Evolutionary conservation across 768 basidiomycete species (phyloP), one percentile per base, ranked within the genome.

Genomic region (Tylopilus sp.): DNA sequence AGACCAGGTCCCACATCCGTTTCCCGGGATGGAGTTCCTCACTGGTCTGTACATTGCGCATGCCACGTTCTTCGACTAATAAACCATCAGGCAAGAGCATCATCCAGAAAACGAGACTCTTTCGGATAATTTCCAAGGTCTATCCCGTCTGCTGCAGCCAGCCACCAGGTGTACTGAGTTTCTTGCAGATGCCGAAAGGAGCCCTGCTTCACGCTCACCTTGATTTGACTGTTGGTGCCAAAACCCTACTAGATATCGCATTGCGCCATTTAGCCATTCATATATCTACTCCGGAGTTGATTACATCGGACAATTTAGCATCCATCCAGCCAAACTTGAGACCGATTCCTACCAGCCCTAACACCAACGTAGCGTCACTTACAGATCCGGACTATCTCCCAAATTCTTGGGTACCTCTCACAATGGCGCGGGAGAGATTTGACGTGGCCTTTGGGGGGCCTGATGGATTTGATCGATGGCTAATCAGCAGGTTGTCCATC

Each of bases 11-110:
- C 79, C 77, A 5, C 81, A 88, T 59, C 74, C 83, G 1, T 89
- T 87, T 57, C 86, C 86, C 21, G 88, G 88, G 38, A 88, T 89
- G 86, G 85, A 82, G 58, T 90, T 89, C 60, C 69, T 89, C 57
- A 89, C 84, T 37, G 85, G 86, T 84, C 53, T 36, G 67, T 55
- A 34, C 1, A 17, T 30, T 13, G 17, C n/a, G 12, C 26, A n/a
- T 19, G 19, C 17, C 3, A 22, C 5, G 11, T 21, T 53, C 59
- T 44, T 24, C 37, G 4, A 41, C 42, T 21, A 2, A 36, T 12
- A 29, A 13, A 33, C 41, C 6, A 13, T 40, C 47, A 84, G 83
- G 82, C 38, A 79, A 76, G 60, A 66, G 63, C 40, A 76, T 84
- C 40, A 86, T 89, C 34, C 66, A 80, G 52, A 76, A 77, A 58